phyloP scores from a whole-genome alignment of 1,284 basidiomycete genomes.

The Anthracocystis panici-leucophaei region DNA sequence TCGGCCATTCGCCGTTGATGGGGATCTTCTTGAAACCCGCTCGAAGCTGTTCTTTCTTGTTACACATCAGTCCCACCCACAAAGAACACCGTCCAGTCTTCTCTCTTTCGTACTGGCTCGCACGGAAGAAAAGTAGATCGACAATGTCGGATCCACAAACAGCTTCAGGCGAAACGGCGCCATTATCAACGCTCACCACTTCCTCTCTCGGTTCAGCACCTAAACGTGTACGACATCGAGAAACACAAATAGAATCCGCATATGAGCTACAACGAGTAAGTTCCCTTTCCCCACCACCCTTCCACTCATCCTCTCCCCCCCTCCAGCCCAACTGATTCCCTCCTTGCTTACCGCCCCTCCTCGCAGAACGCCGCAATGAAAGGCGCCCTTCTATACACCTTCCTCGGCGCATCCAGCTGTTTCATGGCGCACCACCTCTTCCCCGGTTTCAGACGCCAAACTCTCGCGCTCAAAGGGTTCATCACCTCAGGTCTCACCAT shows the following conservation, averaged over 20 bases:
- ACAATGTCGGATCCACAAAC: constrained; percentile 19
- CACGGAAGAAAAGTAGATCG: too few species aligned
- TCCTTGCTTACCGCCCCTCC: neutral
- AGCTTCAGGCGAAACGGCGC: constrained; percentile 17
- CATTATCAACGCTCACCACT: constrained; percentile 32
- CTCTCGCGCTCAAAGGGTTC: constrained; percentile 63
- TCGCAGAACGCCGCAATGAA: constrained; percentile 58
- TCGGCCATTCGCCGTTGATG: too few species aligned
- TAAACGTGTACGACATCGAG: constrained; percentile 55
- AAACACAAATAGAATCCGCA: constrained; percentile 56
- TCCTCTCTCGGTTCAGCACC: constrained; percentile 39
- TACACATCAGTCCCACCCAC: neutral
- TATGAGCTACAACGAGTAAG: constrained; percentile 62
- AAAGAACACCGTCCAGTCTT: too few species aligned
- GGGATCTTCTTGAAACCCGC: constrained; percentile 6
- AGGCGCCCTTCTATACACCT: constrained; percentile 54
- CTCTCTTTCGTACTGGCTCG: too few species aligned
- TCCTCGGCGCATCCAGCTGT: constrained; percentile 51
- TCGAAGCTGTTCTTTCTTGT: too few species aligned
- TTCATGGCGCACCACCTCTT: constrained; percentile 62
- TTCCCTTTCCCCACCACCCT: neutral
- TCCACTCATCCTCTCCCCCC: neutral
- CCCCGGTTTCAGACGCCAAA: constrained; percentile 57
- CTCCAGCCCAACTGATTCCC: neutral
- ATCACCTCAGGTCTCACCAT: constrained; percentile 59